Percentiles rank a stretch among this genome's conserved stretches.
Evolutionary conservation across 1,284 basidiomycete genomes (phyloP).

Genomic region (Stereum hirsutum): DNA sequence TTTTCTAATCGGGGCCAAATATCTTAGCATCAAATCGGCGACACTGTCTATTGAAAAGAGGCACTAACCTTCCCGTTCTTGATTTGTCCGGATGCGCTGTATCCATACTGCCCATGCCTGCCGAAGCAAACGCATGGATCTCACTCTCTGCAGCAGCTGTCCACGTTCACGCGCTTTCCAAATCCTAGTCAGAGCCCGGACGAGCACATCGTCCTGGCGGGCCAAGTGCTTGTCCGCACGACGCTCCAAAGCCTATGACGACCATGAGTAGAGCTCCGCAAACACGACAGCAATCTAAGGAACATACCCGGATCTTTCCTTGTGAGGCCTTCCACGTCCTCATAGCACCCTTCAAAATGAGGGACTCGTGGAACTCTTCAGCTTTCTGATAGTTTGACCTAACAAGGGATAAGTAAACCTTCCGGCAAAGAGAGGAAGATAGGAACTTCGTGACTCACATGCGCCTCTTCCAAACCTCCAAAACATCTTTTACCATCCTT

Average conservation of each 20-base stretch:
- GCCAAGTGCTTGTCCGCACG: slow-evolving; percentile 48
- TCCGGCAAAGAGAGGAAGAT: background rate
- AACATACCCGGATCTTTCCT: slow-evolving; percentile 41
- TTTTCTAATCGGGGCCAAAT: slow-evolving; percentile 2
- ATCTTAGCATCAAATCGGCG: background rate
- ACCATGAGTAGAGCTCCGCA: background rate
- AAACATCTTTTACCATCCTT: slow-evolving; percentile 34
- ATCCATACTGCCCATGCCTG: slow-evolving; percentile 47
- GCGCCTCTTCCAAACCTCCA: slow-evolving; percentile 47
- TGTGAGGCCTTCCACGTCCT: slow-evolving; percentile 46
- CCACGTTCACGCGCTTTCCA: slow-evolving; percentile 71
- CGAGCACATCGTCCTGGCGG: slow-evolving; percentile 53
- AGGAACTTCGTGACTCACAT: slow-evolving; percentile 31
- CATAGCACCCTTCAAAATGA: slow-evolving; percentile 36
- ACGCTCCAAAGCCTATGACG: slow-evolving; percentile 33
- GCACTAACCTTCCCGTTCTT: slow-evolving; percentile 35
- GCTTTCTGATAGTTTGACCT: slow-evolving; percentile 38
- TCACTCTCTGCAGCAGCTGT: slow-evolving; percentile 47
- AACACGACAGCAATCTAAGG: background rate
- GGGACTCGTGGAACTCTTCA: slow-evolving; percentile 30
- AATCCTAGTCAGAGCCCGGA: slow-evolving; percentile 56
- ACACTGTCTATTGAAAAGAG: background rate
- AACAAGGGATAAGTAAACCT: slow-evolving; percentile 9
- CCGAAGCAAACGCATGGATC: slow-evolving; percentile 34
- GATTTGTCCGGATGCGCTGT: slow-evolving; percentile 30